Base-by-base conservation (phyloP, 108 stramenopile genomes). In the Fistulifera pelliculosa region DNA sequence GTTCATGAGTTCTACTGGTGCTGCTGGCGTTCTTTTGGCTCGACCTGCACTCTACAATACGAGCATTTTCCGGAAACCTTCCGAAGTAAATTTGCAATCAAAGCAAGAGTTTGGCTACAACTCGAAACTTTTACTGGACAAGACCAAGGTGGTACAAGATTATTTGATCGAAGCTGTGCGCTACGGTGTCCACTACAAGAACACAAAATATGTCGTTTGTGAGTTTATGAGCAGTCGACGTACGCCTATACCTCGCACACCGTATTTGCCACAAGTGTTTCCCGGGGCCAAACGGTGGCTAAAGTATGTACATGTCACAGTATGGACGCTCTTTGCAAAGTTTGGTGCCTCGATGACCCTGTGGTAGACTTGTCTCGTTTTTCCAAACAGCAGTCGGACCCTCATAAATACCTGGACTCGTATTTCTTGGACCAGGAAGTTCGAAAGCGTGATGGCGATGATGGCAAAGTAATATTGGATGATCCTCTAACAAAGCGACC, bases 211-310 rank as follows among this genome's bases (percentile, higher is more conserved):
- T 60, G 90, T 92, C 1, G 73, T 95, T 10, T 85, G 87, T 58
- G 97, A 98, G 78, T 94, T 98, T 91, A 87, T 98, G 77, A 88
- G 65, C 48, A 70, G 71, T 64, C 76, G 95, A 41, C 71, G 97
- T 18, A 59, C 73, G 1, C 86, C 87, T 10, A 69, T 67, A 0
- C 63, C 51, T 22, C 60, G 78, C 8, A 73, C 71, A 2, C 73
- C 70, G 1, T 68, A 54, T 43, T 38, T 85, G 59, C 70, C 79
- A 12, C 68, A 81, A 60, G 26, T 41, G 6, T 83, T 52, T 59
- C 62, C 0, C 64, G 69, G 10, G 80, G 77, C n/a, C 81, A 80
- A 64, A 87, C 77, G 15, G 74, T 94, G 27, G 68, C 49, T 7
- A 64, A 61, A 26, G 72, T 81, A 1, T 90, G 86, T 61, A 69